These are phyloP conservation scores for Termitomyces bulborhizus DNA, from an alignment of 768 basidiomycete species.

Conservation along the genomic window DNA sequence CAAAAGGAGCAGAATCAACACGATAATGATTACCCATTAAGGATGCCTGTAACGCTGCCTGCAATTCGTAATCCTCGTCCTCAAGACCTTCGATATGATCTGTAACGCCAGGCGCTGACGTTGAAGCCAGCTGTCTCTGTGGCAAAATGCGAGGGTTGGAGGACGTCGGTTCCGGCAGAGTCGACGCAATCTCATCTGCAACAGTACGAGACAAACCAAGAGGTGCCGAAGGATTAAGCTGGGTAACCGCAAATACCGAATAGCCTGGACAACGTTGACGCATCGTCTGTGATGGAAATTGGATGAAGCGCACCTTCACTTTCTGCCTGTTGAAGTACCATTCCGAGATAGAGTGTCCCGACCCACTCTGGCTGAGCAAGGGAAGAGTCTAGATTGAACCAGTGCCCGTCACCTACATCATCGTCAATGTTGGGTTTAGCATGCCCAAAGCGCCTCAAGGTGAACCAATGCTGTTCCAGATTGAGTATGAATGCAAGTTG, in stretches of 20 bases:
- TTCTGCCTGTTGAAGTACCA: constrained; percentile 86
- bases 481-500: constrained; percentile 89
- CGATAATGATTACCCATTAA: constrained; percentile 29
- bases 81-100: constrained; percentile 41
- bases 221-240: constrained; percentile 47
- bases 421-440: constrained; percentile 32
- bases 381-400: constrained; percentile 76
- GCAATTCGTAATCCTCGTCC: constrained; percentile 84
- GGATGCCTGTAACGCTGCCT: constrained; percentile 83
- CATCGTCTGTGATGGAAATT: neutral
- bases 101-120: constrained; percentile 6
- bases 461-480: constrained; percentile 85
- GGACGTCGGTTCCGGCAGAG: constrained; percentile 44
- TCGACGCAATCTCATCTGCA: constrained; percentile 66
- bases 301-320: constrained; percentile 51
- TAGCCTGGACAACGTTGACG: constrained; percentile 45
- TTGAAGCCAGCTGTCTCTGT: constrained; percentile 1
- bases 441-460: constrained; percentile 72
- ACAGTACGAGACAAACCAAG: constrained; percentile 57
- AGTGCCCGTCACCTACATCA: constrained; percentile 23
- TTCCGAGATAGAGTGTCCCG: constrained; percentile 72
- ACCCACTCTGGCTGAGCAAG: constrained; percentile 73
- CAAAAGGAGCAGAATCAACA: constrained; percentile 11
- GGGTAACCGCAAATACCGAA: constrained; percentile 73
- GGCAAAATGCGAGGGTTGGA: constrained; percentile 5